A percentile compares a stretch with the other conserved stretches of the same genome.
Evolutionary conservation across 306 rosid species (phyloP).

Genomic region (Corylus americana): DNA sequence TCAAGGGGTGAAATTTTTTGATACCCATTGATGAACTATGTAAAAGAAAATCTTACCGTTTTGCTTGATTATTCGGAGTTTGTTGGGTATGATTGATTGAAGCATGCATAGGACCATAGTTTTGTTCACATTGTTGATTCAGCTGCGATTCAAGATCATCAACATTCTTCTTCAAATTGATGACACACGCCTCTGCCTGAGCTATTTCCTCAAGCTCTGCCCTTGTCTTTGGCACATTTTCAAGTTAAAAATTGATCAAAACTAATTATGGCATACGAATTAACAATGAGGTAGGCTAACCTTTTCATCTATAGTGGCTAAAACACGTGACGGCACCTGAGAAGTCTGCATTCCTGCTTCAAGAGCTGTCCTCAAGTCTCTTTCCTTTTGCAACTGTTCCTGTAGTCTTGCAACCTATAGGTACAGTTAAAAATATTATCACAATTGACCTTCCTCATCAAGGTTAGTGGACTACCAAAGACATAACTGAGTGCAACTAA

Average conservation of each 20-base stretch:
- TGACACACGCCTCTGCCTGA: conserved; percentile 54
- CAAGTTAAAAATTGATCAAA: conserved; percentile 30
- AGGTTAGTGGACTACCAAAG: background rate
- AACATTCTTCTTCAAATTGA: conserved; percentile 56
- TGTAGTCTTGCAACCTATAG: conserved; percentile 71
- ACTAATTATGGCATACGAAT: conserved; percentile 11
- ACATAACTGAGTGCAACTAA: background rate
- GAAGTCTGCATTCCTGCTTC: conserved; percentile 56
- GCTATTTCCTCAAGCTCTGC: conserved; percentile 70
- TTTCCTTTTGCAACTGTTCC: conserved; percentile 70
- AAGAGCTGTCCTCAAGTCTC: conserved; percentile 56
- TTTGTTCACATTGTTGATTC: conserved; percentile 43
- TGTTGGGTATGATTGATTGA: conserved; percentile 24
- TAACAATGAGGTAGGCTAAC: conserved; percentile 31
- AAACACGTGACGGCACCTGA: conserved; percentile 38
- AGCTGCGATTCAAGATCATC: conserved; percentile 61
- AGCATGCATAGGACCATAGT: conserved; percentile 26
- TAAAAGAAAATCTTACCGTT: conserved; percentile 47
- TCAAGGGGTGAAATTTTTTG: background rate
- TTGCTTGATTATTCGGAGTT: conserved; percentile 37
- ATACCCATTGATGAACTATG: background rate
- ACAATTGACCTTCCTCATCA: background rate
- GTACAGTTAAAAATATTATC: background rate
- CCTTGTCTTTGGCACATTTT: conserved; percentile 56
- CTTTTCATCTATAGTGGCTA: conserved; percentile 49